Evolutionary conservation across 495 filamentous ascomycete species (phyloP).

Genomic region (Evansstolkia leycettana): DNA sequence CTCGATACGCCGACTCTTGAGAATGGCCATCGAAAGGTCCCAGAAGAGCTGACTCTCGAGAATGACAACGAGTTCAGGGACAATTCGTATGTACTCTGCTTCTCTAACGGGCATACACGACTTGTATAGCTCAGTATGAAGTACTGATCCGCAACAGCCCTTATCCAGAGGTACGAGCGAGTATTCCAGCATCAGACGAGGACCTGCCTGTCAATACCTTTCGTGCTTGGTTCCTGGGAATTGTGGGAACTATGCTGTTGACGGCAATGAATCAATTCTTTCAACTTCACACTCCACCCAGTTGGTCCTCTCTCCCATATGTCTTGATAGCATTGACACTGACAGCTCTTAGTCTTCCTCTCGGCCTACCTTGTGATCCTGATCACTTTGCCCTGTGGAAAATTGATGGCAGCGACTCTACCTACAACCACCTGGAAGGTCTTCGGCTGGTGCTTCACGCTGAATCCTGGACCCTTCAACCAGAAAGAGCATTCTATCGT

Average conservation of each 20-base stretch:
- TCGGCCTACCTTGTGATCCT: slow-evolving; percentile 1
- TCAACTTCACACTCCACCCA: background rate
- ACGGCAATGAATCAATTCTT: slow-evolving; percentile 3
- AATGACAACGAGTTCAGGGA: no score
- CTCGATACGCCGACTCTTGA: no score
- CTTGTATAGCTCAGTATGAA: no score
- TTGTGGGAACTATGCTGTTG: background rate
- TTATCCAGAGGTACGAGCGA: slow-evolving; percentile 27
- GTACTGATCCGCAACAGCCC: slow-evolving; percentile 6
- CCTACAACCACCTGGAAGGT: background rate
- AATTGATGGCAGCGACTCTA: background rate
- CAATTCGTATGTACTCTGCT: no score
- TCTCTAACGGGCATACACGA: no score
- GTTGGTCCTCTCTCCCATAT: background rate
- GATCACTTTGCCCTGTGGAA: slow-evolving; percentile 1
- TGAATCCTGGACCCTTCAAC: slow-evolving; percentile 35
- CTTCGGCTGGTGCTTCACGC: background rate
- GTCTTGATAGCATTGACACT: background rate
- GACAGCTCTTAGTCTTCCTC: background rate
- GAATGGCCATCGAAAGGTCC: no score
- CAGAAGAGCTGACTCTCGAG: no score
- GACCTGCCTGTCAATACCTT: slow-evolving; percentile 48
- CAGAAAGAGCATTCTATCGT: slow-evolving; percentile 38
- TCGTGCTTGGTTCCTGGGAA: slow-evolving; percentile 48
- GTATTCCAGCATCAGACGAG: slow-evolving; percentile 33